Conservation (phyloP, 805 yeast genomes). For the Myxozyma melibiosi region DNA sequence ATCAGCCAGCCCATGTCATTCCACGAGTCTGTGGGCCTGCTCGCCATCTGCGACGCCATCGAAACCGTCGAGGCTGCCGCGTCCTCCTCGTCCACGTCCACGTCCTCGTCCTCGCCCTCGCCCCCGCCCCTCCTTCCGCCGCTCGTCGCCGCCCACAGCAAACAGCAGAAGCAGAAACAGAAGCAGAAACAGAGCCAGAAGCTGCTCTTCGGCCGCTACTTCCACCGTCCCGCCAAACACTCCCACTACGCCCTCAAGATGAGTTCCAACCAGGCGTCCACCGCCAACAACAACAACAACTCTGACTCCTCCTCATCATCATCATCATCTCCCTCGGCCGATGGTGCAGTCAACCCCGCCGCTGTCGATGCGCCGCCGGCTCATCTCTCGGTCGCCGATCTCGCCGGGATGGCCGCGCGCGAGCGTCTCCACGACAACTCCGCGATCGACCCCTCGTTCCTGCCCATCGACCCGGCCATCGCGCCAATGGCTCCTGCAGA, state of each 20-base stretch:
- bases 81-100: slow-evolving; percentile 15
- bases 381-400: neutral
- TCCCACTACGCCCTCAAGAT: neutral
- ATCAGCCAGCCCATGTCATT: slow-evolving; percentile 36
- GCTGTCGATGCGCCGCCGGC: slow-evolving; percentile 4
- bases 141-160: neutral
- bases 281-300: neutral
- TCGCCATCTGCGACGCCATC: slow-evolving; percentile 47
- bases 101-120: slow-evolving; percentile 19
- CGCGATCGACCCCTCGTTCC: slow-evolving; percentile 28
- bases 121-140: slow-evolving; percentile 4
- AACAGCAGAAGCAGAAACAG: slow-evolving; percentile 3
- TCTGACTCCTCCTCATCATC: neutral
- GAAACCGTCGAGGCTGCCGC: slow-evolving; percentile 42
- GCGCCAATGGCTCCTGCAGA: slow-evolving; percentile 5
- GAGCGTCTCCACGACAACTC: slow-evolving; percentile 10
- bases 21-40: slow-evolving; percentile 46
- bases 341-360: slow-evolving; percentile 13
- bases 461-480: slow-evolving; percentile 29
- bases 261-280: no score
- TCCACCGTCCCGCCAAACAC: slow-evolving; percentile 13
- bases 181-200: slow-evolving; percentile 13
- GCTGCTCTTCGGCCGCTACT: slow-evolving; percentile 12
- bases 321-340: slow-evolving; percentile 20
- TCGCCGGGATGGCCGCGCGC: neutral